Evolutionary conservation across 257 asterid genomes (phyloP).

Genomic region (Plantago ovata): DNA sequence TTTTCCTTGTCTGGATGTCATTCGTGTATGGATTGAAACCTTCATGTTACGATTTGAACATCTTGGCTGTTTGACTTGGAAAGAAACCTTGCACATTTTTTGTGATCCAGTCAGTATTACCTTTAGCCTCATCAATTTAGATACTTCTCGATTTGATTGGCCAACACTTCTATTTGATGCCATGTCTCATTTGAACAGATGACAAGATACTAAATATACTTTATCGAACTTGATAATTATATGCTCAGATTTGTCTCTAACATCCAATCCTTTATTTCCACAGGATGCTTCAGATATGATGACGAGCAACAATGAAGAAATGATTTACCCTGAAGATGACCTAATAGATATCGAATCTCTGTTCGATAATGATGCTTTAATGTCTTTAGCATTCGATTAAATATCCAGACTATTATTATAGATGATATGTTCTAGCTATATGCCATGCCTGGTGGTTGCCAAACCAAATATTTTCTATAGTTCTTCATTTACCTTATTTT

Average conservation of each 20-base stretch:
- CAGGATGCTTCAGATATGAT: constrained; percentile 49
- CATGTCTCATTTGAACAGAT: too few relatives aligned
- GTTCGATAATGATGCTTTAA: constrained; percentile 76
- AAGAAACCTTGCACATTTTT: too few relatives aligned
- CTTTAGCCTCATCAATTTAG: too few relatives aligned
- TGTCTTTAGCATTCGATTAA: constrained; percentile 72
- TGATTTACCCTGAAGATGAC: constrained; percentile 52
- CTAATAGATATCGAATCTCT: constrained; percentile 58
- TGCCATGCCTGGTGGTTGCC: constrained; percentile 12
- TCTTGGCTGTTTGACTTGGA: too few relatives aligned
- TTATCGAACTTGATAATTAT: too few relatives aligned
- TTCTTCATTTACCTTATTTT: not conserved
- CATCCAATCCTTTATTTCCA: not conserved
- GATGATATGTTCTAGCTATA: constrained; percentile 15
- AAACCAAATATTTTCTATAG: not conserved
- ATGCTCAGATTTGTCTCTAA: not conserved
- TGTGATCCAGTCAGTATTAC: too few relatives aligned
- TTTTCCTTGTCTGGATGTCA: too few relatives aligned
- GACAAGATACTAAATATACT: too few relatives aligned
- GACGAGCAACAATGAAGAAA: constrained; percentile 35
- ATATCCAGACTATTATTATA: constrained; percentile 6
- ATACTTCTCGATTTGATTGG: too few relatives aligned
- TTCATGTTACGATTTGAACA: too few relatives aligned
- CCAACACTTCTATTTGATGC: too few relatives aligned
- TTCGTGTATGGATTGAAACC: too few relatives aligned